Conservation (phyloP, 2,329 filamentous ascomycete species). For the Colletotrichum sp. region DNA sequence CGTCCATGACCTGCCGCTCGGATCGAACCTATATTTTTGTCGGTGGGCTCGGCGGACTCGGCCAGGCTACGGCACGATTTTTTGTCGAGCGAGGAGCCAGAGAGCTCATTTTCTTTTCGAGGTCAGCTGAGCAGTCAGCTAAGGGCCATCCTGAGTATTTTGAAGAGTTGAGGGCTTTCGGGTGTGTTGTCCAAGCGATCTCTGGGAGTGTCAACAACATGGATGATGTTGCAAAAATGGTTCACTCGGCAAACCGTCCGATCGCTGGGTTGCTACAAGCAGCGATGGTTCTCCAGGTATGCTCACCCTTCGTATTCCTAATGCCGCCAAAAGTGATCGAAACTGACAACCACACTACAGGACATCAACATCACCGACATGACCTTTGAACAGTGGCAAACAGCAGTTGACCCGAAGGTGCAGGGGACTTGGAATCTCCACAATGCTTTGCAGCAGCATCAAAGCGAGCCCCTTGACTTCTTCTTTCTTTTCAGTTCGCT, state of each 20-base stretch:
- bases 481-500: constrained; percentile 41
- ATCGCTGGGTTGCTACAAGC: constrained; percentile 46
- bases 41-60: constrained; percentile 37
- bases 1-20: not conserved
- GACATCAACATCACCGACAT: constrained; percentile 36
- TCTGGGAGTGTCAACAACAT: constrained; percentile 34
- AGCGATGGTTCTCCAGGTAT: constrained; percentile 38
- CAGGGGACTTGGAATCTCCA: constrained; percentile 50
- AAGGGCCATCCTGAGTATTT: not conserved
- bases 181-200: constrained; percentile 30
- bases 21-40: constrained; percentile 31
- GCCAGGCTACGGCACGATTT: constrained; percentile 30
- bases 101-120: constrained; percentile 31
- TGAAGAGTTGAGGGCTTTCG: constrained; percentile 26
- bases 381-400: constrained; percentile 39
- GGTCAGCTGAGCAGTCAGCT: constrained; percentile 22
- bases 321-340: not conserved
- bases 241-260: constrained; percentile 24
- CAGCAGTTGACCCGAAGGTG: constrained; percentile 42
- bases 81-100: constrained; percentile 33
- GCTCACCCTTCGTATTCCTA: not conserved
- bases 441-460: constrained; percentile 22
- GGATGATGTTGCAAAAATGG: constrained; percentile 30
- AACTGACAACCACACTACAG: not conserved
- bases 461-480: constrained; percentile 35